A percentile compares a stretch with the other conserved stretches of the same genome.
These are phyloP conservation scores for Heterobasidion annosum DNA, from an alignment of 1,284 basidiomycete genomes.

Conservation along the genomic window DNA sequence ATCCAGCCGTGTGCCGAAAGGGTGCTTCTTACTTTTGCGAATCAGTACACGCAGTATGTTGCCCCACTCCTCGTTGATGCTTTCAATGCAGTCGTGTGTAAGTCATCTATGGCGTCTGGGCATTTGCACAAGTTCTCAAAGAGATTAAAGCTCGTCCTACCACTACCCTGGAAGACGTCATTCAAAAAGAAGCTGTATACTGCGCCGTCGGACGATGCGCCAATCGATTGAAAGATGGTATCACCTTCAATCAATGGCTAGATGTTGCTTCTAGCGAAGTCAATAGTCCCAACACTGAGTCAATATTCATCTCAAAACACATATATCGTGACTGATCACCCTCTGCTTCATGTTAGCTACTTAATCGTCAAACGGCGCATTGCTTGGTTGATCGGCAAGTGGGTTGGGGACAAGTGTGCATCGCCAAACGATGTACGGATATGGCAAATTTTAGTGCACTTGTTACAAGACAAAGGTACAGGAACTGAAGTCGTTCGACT, in stretches of 20 bases:
- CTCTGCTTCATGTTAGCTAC: conserved; percentile 37
- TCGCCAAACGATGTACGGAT: conserved; percentile 53
- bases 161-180: conserved; percentile 49
- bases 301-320: conserved; percentile 11
- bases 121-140: not conserved
- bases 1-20: conserved; percentile 79
- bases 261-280: conserved; percentile 50
- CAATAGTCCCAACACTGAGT: conserved; percentile 48
- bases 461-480: conserved; percentile 58
- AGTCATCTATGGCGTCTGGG: conserved; percentile 10
- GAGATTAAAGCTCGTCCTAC: conserved; percentile 38
- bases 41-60: conserved; percentile 68
- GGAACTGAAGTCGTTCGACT: conserved; percentile 78
- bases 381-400: conserved; percentile 85
- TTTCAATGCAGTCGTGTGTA: conserved; percentile 48
- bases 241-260: conserved; percentile 65
- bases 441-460: conserved; percentile 75
- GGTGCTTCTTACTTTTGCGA: conserved; percentile 72
- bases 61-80: conserved; percentile 59
- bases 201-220: conserved; percentile 84
- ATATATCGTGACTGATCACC: too few relatives aligned
- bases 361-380: conserved; percentile 85
- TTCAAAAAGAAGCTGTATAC: conserved; percentile 83
- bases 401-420: conserved; percentile 60
- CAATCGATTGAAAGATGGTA: conserved; percentile 48